Evolutionary conservation across 2,329 filamentous ascomycete species (phyloP).

Genomic region (Pochonia chlamydosporia): DNA sequence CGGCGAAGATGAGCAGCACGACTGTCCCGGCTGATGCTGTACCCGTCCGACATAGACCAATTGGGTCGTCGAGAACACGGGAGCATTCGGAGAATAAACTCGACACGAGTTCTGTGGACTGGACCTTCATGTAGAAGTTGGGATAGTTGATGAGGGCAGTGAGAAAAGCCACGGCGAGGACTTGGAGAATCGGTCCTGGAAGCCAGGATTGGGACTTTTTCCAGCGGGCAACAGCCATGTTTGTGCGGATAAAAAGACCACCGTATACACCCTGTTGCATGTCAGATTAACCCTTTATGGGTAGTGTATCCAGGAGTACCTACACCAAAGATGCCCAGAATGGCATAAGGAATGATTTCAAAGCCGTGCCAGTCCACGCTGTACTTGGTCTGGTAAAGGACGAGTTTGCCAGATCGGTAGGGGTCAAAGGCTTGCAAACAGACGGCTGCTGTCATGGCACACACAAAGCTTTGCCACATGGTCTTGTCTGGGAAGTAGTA

Average conservation of each 20-base stretch:
- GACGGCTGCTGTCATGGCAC: conserved; percentile 96
- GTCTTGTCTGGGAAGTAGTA: conserved; percentile 99
- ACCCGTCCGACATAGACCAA: conserved; percentile 85
- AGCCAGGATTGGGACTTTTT: conserved; percentile 62
- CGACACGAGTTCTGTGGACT: conserved; percentile 85
- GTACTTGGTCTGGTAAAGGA: conserved; percentile 93
- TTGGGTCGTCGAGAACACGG: conserved; percentile 73
- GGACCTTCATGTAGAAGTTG: conserved; percentile 92
- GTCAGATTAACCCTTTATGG: too few species aligned
- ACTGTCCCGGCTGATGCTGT: conserved; percentile 78
- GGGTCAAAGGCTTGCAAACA: conserved; percentile 90
- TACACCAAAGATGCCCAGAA: conserved; percentile 78
- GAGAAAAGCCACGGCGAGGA: conserved; percentile 69
- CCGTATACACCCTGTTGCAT: conserved; percentile 71
- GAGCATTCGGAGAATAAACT: conserved; percentile 89
- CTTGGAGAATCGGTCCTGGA: conserved; percentile 71
- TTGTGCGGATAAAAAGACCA: conserved; percentile 88
- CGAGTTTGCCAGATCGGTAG: conserved; percentile 90
- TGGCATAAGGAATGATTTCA: conserved; percentile 79
- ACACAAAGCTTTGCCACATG: conserved; percentile 99
- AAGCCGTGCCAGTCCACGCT: conserved; percentile 90
- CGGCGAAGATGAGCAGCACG: conserved; percentile 74
- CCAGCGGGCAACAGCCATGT: conserved; percentile 81
- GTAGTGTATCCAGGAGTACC: too few species aligned
- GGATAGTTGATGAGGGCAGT: conserved; percentile 92